These are phyloP conservation scores for Metschnikowia peoriensis DNA, from an alignment of 805 yeast species.

Conservation along the genomic window DNA sequence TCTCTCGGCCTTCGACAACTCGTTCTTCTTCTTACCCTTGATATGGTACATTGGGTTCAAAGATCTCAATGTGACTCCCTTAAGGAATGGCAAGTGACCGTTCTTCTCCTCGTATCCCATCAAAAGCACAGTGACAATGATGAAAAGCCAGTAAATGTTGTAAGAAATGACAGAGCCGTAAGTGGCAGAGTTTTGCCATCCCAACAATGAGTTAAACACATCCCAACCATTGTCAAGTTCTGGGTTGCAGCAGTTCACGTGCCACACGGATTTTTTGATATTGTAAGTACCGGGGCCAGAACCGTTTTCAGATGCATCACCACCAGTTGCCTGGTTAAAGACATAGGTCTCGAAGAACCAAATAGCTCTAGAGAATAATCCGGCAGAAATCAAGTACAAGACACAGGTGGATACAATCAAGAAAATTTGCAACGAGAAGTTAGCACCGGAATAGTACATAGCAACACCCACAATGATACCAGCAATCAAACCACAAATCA, in stretches of 20 bases:
- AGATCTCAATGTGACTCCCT: slow-evolving; percentile 34
- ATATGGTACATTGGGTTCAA: slow-evolving; percentile 76
- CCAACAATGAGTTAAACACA: slow-evolving; percentile 88
- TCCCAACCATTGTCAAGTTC: slow-evolving; percentile 94
- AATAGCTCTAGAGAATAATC: slow-evolving; percentile 88
- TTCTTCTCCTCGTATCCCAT: slow-evolving; percentile 81
- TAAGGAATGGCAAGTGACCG: slow-evolving; percentile 74
- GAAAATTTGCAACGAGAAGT: slow-evolving; percentile 79
- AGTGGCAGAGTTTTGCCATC: slow-evolving; percentile 98
- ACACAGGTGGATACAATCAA: slow-evolving; percentile 84
- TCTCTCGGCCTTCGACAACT: slow-evolving; percentile 50
- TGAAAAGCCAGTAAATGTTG: slow-evolving; percentile 80
- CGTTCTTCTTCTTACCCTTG: slow-evolving; percentile 63
- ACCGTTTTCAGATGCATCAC: slow-evolving; percentile 93
- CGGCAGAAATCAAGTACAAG: slow-evolving; percentile 86
- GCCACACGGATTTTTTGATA: slow-evolving; percentile 80
- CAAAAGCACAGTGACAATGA: slow-evolving; percentile 53
- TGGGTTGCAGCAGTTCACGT: slow-evolving; percentile 96
- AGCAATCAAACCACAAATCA: slow-evolving; percentile 76
- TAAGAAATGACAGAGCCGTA: slow-evolving; percentile 88
- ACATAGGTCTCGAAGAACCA: slow-evolving; percentile 81
- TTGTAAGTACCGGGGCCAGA: slow-evolving; percentile 95
- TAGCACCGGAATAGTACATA: slow-evolving; percentile 79
- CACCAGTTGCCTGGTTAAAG: slow-evolving; percentile 72
- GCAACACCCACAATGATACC: slow-evolving; percentile 71